Evolutionary conservation across 192 early-diverging fungal species (phyloP).

Genomic region (Geranomyces variabilis): DNA sequence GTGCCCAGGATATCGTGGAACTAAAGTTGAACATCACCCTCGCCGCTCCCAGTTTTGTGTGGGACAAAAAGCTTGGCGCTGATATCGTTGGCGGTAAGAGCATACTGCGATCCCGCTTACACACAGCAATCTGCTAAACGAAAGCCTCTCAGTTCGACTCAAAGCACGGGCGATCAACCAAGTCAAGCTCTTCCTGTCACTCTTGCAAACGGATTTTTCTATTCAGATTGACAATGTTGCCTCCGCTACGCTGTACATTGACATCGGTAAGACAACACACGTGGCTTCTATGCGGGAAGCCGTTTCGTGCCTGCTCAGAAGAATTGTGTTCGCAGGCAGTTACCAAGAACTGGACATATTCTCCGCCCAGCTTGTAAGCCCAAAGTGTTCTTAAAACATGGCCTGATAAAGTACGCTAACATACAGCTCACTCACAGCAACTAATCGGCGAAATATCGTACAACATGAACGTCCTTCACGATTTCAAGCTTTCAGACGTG

Average conservation of each 20-base stretch:
- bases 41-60: not conserved
- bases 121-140: no score
- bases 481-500: conserved; percentile 22
- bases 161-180: not conserved
- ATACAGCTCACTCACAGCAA: not conserved
- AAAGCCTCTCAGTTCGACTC: no score
- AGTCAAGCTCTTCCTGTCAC: not conserved
- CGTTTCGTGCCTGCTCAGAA: no score
- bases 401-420: no score
- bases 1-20: not conserved
- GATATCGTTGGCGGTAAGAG: conserved; percentile 2
- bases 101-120: no score
- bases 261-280: not conserved
- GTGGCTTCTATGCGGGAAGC: no score
- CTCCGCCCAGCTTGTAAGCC: not conserved
- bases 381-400: no score
- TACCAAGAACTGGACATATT: conserved; percentile 6
- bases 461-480: conserved; percentile 12
- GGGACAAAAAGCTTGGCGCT: conserved; percentile 9
- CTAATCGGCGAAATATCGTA: conserved; percentile 4
- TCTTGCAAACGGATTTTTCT: not conserved
- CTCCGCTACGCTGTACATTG: conserved; percentile 6
- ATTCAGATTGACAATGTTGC: conserved; percentile 8
- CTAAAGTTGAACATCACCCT: not conserved
- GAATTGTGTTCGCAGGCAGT: not conserved